Evolutionary conservation across 202 grass and related monocot species (phyloP), one percentile per base, ranked within the genome.

Genomic region (Musa balbisiana): DNA sequence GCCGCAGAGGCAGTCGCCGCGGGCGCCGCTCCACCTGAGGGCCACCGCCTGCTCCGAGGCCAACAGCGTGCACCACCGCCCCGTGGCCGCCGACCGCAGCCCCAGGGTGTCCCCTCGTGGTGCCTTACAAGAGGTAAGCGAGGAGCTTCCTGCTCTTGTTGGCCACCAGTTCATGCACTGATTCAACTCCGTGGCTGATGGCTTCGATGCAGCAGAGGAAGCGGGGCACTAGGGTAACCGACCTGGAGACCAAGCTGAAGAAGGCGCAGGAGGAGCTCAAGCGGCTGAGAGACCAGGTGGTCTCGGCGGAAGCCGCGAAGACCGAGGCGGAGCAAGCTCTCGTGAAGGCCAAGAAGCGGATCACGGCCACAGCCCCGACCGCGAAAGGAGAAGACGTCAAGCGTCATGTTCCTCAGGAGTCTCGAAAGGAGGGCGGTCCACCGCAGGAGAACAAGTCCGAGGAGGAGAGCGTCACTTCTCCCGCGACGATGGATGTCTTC

Each of bases 241-340:
- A 69, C 19, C 10, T 79, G 16, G 76, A 79, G 76, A 69, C 27
- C 8, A 79, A 69, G 76, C 52, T 79, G 51, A 56, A 24, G 15
- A 55, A 55, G 70, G 66, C 76, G 3, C 76, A 79, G 25, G 76
- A 55, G 9, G 76, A 79, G 52, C 24, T 79, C 52, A 69, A 58
- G 76, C 69, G 70, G 26, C 66, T 79, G 52, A 79, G 76, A 14
- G 76, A 79, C 52, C 64, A 79, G 52, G 53, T 79, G 26, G 53
- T 27, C 64, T 55, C 53, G 22, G 65, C 52, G 52, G 64, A 79
- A 26, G 65, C 52, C 16, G 76, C 76, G 52, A 79, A 79, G 62
- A 17, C 21, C 14, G 76, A 79, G 12, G 27, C 53, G 10, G 51
- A 79, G 53, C 62, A 49, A 70, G 53, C 64, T 9, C 76, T 79